Evolutionary conservation across 345 rosid genomes (phyloP).

Genomic region (Conringia planisiliqua): DNA sequence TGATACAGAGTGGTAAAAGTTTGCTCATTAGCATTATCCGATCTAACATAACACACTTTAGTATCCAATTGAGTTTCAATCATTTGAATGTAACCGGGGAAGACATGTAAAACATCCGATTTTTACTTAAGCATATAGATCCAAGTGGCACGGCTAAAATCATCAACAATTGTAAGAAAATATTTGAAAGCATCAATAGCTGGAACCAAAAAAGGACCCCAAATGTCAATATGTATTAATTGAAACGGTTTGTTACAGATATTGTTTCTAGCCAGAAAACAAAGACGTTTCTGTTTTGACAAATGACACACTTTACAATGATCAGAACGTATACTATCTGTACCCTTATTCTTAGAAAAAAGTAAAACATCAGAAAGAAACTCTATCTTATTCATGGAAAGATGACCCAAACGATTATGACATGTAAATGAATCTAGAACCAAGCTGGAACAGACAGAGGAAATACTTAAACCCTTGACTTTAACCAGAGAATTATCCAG

Average conservation of each 20-base stretch:
- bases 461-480: neutral
- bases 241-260: neutral
- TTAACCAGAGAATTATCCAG: neutral
- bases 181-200: neutral
- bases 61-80: too few species aligned
- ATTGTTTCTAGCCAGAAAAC: neutral
- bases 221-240: neutral
- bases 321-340: too few species aligned
- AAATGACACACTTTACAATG: neutral
- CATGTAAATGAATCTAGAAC: neutral
- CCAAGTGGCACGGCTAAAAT: neutral
- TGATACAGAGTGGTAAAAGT: neutral
- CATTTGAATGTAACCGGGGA: too few species aligned
- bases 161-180: neutral
- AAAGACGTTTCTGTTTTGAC: neutral
- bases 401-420: neutral
- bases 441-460: neutral
- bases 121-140: too few species aligned
- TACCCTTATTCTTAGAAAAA: too few species aligned
- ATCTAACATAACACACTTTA: neutral
- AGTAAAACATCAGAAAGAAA: too few species aligned
- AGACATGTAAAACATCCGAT: too few species aligned
- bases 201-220: neutral
- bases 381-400: neutral
- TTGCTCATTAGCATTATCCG: neutral